Evolutionary conservation across 2,329 filamentous ascomycete genomes (phyloP), one percentile per base, ranked within the genome.

Genomic region (Nigrospora sphaerica): DNA sequence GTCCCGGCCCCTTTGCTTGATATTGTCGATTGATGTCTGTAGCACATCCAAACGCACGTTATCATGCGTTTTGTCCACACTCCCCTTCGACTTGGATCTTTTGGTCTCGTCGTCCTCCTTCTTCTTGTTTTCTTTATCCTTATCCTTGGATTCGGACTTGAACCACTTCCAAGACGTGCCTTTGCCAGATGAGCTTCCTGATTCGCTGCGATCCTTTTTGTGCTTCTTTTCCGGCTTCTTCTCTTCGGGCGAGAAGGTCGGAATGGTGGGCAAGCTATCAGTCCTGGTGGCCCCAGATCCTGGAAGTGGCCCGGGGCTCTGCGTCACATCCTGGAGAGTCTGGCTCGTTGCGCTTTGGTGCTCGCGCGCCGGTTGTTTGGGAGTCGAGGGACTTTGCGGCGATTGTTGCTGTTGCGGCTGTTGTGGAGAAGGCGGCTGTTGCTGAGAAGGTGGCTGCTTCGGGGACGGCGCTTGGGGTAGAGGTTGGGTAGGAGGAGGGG

Each of bases 121-220:
- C 53, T 84, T 81, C 54, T 86, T 85, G 49, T 83, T 85, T 32
- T 86, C 80, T 56, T 84, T 85, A 49, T 91, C 85, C 46, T 92
- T 87, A 32, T 91, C 77, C 16, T 34, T 44, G 23, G 23, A 28
- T 6, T 28, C 23, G 4, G 23, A 28, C 55, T 83, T 83, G 62
- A 95, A 81, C 85, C 86, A 91, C 54, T 88, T 88, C 87, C 88
- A 86, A 12, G 89, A 91, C 62, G 93, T 95, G 49, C 84, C 79
- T 19, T 74, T 70, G 4, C 73, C 67, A 6, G 73, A 66, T 3
- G 72, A 73, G 43, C 75, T 75, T 39, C 88, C 82, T 2, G 65
- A 58, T 14, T 83, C 74, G 11, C 85, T 78, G 52, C 78, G 81
- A 5, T 90, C 85, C 59, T 86, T 89, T 61, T 85, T 91, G 43